A percentile compares a stretch with the other conserved stretches of the same genome.
phyloP scores from a whole-genome alignment of 768 basidiomycete species.

The Dictyophora rubrovolvata region DNA sequence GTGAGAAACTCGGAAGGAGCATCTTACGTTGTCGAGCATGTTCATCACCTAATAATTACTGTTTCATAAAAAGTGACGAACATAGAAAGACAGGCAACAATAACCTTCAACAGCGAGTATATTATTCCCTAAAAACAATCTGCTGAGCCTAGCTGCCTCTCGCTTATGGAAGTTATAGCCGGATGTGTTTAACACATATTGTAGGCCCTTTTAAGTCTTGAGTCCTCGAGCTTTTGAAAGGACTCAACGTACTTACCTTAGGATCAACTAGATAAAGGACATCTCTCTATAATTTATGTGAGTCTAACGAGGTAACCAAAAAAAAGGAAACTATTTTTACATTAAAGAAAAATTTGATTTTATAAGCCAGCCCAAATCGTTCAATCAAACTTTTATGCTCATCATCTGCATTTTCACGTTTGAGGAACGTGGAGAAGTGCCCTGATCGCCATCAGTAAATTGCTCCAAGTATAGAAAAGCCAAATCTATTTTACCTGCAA shows the following conservation, averaged over 20 bases:
- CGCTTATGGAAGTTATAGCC: slow-evolving; percentile 20
- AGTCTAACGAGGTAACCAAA: background rate
- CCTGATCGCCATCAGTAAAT: background rate
- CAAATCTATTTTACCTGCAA: background rate
- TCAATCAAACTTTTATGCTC: background rate
- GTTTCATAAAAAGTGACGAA: too few relatives aligned
- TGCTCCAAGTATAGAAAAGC: background rate
- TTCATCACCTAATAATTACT: slow-evolving; percentile 10
- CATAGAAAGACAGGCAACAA: background rate
- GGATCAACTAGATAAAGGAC: slow-evolving; percentile 1
- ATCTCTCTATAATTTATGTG: background rate
- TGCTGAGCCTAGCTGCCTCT: background rate
- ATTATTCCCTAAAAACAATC: slow-evolving; percentile 9
- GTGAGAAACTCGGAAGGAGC: slow-evolving; percentile 20
- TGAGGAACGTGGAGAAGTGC: background rate
- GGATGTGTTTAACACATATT: slow-evolving; percentile 17
- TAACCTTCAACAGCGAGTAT: background rate
- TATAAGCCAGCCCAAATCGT: slow-evolving; percentile 2
- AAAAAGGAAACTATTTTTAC: background rate
- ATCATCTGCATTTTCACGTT: background rate
- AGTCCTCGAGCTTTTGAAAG: background rate
- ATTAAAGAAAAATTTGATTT: background rate
- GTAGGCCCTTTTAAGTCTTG: background rate
- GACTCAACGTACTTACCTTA: background rate
- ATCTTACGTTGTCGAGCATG: slow-evolving; percentile 23